Conservation (phyloP, 176 grass and related monocot species). For the Saccharum officinarum region DNA sequence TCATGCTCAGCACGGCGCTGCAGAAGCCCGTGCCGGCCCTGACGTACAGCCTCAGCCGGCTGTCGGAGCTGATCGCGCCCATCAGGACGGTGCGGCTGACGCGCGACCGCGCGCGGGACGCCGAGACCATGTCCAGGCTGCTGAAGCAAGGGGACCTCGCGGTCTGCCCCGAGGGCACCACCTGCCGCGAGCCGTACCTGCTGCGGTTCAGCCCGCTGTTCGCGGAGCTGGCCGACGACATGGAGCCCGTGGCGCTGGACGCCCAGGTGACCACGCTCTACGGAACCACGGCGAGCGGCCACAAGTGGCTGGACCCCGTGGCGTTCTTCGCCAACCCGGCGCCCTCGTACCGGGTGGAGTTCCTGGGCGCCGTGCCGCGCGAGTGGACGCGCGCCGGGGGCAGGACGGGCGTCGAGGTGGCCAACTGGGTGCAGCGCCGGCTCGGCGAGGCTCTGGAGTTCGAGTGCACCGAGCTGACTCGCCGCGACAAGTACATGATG, state of each 20-base stretch:
- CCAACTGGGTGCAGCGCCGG: conserved; percentile 69
- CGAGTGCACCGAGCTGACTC: conserved; percentile 64
- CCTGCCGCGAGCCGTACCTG: conserved; percentile 90
- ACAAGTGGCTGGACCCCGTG: conserved; percentile 86
- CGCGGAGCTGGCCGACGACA: conserved; percentile 84
- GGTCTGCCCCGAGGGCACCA: conserved; percentile 92
- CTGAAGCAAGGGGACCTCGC: conserved; percentile 58
- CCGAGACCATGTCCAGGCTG: conserved; percentile 60
- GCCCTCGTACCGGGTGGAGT: conserved; percentile 63
- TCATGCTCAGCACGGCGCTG: conserved; percentile 61
- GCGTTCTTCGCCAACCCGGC: conserved; percentile 69
- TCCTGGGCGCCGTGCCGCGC: conserved; percentile 54
- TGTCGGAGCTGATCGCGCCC: conserved; percentile 69
- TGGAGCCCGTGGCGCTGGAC: conserved; percentile 85
- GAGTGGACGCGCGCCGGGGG: conserved; percentile 59
- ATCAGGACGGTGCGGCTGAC: conserved; percentile 80
- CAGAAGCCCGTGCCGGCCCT: conserved; percentile 64
- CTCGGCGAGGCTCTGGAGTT: conserved; percentile 73
- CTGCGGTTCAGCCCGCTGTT: conserved; percentile 88
- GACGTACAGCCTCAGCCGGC: conserved; percentile 83
- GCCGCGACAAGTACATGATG: conserved; percentile 91
- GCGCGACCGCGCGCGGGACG: conserved; percentile 63
- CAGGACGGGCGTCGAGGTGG: conserved; percentile 59
- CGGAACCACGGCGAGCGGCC: conserved; percentile 82
- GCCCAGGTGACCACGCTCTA: conserved; percentile 55